phyloP scores from a whole-genome alignment of 192 early-diverging fungal species.

The Podila verticillata region DNA sequence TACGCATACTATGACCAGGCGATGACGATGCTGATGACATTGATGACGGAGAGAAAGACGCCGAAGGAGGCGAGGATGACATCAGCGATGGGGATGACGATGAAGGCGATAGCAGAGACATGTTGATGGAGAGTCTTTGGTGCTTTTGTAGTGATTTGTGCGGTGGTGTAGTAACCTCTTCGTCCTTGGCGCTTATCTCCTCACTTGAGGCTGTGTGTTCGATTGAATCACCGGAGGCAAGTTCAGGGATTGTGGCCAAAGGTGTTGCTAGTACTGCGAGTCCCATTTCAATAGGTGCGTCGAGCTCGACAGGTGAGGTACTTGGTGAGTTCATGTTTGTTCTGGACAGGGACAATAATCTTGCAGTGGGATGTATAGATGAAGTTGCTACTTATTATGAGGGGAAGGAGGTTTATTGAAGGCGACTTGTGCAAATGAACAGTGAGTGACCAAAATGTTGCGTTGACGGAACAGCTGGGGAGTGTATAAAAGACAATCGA shows the following conservation, averaged over 20 bases:
- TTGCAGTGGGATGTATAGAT: too few relatives aligned
- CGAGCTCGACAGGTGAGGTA: background rate
- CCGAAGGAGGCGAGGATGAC: slow-evolving; percentile 16
- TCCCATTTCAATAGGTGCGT: background rate
- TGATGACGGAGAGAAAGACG: slow-evolving; percentile 3
- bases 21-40: slow-evolving; percentile 25
- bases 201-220: slow-evolving; percentile 7
- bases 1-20: slow-evolving; percentile 4
- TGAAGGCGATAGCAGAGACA: slow-evolving; percentile 17
- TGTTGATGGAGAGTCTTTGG: slow-evolving; percentile 25
- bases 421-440: too few relatives aligned
- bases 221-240: slow-evolving; percentile 11
- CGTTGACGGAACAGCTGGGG: too few relatives aligned
- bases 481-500: too few relatives aligned
- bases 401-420: too few relatives aligned
- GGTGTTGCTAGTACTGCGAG: slow-evolving; percentile 3
- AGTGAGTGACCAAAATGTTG: too few relatives aligned
- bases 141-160: background rate
- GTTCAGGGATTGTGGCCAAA: slow-evolving; percentile 18
- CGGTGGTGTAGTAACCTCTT: background rate
- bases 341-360: too few relatives aligned
- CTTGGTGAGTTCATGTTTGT: background rate
- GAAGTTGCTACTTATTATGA: too few relatives aligned
- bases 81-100: background rate
- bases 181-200: background rate